Conservation (phyloP, 192 early-diverging fungal genomes). For the Rhizophagus sp. region DNA sequence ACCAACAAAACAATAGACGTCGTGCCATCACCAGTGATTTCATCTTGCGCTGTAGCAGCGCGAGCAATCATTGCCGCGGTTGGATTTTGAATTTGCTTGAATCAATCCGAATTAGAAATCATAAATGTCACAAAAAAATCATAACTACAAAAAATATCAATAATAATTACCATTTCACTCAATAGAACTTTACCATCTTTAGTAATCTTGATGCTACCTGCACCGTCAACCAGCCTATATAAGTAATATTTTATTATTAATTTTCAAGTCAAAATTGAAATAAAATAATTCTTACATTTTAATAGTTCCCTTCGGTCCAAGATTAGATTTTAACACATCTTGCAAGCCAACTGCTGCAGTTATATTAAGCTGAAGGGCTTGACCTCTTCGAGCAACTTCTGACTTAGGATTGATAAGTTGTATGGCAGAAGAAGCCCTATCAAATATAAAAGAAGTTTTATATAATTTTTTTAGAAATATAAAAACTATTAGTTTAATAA, state of each 20-base stretch:
- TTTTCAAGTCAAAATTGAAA: background rate
- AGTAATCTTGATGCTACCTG: constrained; percentile 94
- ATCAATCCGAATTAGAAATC: background rate
- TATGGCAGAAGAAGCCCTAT: constrained; percentile 69
- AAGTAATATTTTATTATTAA: background rate
- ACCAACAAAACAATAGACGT: constrained; percentile 96
- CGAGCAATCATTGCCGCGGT: constrained; percentile 99
- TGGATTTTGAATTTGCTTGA: constrained; percentile 98
- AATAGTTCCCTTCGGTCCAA: constrained; percentile 97
- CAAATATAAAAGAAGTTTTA: background rate
- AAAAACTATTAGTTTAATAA: too few species aligned
- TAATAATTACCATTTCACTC: constrained; percentile 86
- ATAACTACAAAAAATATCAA: background rate
- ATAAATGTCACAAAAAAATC: background rate
- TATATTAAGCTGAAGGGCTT: constrained; percentile 96
- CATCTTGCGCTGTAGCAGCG: constrained; percentile 99
- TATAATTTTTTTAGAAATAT: background rate
- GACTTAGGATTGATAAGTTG: constrained; percentile 97
- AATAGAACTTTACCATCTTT: constrained; percentile 99
- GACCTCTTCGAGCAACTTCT: constrained; percentile 96
- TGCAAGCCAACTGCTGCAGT: constrained; percentile 93
- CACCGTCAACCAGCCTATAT: constrained; percentile 86
- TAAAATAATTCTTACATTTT: constrained; percentile 71
- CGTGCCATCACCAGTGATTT: constrained; percentile 98
- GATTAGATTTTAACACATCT: constrained; percentile 94